Percentiles rank a stretch among this genome's conserved stretches.
These are phyloP conservation scores for Pythium phragmitis DNA, from an alignment of 352 stramenopile genomes.

Conservation along the genomic window DNA sequence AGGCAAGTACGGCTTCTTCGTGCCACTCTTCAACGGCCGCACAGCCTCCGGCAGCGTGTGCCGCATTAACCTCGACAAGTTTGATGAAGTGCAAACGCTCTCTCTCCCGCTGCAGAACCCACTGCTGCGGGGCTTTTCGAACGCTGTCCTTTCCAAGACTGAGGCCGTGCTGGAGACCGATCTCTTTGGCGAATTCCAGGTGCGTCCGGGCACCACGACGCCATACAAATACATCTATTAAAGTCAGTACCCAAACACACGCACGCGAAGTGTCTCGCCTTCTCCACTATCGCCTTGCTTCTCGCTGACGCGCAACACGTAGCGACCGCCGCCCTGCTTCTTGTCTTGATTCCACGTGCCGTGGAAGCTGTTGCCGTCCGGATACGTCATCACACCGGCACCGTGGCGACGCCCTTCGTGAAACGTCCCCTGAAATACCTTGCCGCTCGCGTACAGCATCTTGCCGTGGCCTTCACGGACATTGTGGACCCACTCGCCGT, in stretches of 20 bases:
- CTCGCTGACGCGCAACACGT: slow-evolving; percentile 39
- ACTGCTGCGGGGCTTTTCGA: slow-evolving; percentile 45
- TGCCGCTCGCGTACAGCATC: slow-evolving; percentile 76
- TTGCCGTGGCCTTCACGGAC: slow-evolving; percentile 75
- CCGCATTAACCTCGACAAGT: slow-evolving; percentile 77
- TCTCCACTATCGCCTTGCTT: neutral
- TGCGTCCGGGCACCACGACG: slow-evolving; percentile 59
- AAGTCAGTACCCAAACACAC: slow-evolving; percentile 28
- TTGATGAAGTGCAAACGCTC: slow-evolving; percentile 74
- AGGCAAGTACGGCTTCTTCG: slow-evolving; percentile 80
- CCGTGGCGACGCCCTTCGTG: slow-evolving; percentile 74
- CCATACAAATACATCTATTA: slow-evolving; percentile 73
- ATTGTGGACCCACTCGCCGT: slow-evolving; percentile 83
- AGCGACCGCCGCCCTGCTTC: slow-evolving; percentile 81
- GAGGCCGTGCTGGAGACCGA: slow-evolving; percentile 47
- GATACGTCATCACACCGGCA: slow-evolving; percentile 74
- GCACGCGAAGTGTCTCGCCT: slow-evolving; percentile 22
- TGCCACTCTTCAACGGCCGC: slow-evolving; percentile 70
- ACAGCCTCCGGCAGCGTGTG: slow-evolving; percentile 73
- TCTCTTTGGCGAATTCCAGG: slow-evolving; percentile 63
- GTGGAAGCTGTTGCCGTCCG: slow-evolving; percentile 78
- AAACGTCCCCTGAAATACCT: slow-evolving; percentile 87
- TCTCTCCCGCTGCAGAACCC: slow-evolving; percentile 55
- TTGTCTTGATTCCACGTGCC: slow-evolving; percentile 88
- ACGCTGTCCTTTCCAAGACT: slow-evolving; percentile 50